Evolutionary conservation across 441 rosid species (phyloP).

Genomic region (Sinapis alba): DNA sequence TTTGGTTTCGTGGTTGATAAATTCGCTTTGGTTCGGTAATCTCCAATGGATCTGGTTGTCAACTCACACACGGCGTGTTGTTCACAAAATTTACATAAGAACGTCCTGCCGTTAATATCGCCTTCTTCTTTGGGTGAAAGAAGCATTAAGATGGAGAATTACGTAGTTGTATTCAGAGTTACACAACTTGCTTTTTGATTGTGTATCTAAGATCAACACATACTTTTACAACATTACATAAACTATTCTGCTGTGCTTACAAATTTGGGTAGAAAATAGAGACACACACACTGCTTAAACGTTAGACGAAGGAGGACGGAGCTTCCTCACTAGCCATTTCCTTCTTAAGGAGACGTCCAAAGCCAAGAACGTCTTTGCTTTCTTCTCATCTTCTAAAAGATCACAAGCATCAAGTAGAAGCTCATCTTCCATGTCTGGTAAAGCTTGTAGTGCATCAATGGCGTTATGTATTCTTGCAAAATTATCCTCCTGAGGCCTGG

Average conservation of each 20-base stretch:
- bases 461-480: slow-evolving; percentile 47
- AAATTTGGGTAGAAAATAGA: not conserved
- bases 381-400: slow-evolving; percentile 81
- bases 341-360: slow-evolving; percentile 59
- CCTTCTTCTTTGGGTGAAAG: too few species aligned
- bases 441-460: slow-evolving; percentile 66
- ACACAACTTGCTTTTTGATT: slow-evolving; percentile 4
- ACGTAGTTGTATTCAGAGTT: not conserved
- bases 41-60: too few species aligned
- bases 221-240: slow-evolving; percentile 20
- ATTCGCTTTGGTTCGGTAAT: too few species aligned
- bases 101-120: too few species aligned
- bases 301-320: slow-evolving; percentile 48
- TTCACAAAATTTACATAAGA: too few species aligned
- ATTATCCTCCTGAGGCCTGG: slow-evolving; percentile 33
- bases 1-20: too few species aligned
- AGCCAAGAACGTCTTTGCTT: slow-evolving; percentile 84
- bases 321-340: slow-evolving; percentile 86
- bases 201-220: slow-evolving; percentile 4
- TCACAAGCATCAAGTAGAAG: slow-evolving; percentile 86
- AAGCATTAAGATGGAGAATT: too few species aligned
- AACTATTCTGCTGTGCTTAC: not conserved
- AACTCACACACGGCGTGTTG: too few species aligned
- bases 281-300: not conserved
- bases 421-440: slow-evolving; percentile 77